Percentiles rank a stretch among this genome's conserved stretches.
These are phyloP conservation scores for Gigaspora rosea DNA, from an alignment of 192 early-diverging fungal species.

Conservation along the genomic window DNA sequence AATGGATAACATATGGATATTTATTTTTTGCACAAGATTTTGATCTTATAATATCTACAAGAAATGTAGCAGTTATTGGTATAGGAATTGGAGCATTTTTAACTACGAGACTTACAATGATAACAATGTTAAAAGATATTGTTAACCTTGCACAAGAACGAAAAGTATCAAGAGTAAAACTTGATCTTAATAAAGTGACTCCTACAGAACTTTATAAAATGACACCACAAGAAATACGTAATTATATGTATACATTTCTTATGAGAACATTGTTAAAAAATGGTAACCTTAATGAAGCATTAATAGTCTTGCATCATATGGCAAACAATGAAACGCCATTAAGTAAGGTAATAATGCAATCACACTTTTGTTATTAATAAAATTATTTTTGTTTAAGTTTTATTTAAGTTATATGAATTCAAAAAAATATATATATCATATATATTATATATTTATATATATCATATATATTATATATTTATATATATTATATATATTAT, in stretches of 20 bases:
- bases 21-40: not conserved
- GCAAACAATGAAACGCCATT: conserved; percentile 3
- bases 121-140: not conserved
- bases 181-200: not conserved
- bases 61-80: not conserved
- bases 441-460: no score
- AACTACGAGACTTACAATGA: not conserved
- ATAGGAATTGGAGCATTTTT: conserved; percentile 1
- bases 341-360: not conserved
- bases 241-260: not conserved
- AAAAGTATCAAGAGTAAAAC: not conserved
- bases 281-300: conserved; percentile 11
- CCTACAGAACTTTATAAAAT: not conserved
- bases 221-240: conserved; percentile 3
- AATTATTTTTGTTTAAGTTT: no score
- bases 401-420: no score
- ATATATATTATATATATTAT: no score
- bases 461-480: no score
- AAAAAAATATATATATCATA: no score
- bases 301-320: conserved; percentile 19
- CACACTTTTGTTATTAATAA: no score
- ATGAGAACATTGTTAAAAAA: conserved; percentile 3
- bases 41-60: not conserved
- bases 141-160: not conserved
- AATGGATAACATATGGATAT: conserved; percentile 1